phyloP scores from a whole-genome alignment of 2,329 filamentous ascomycete species.

The Huntiella decipiens region DNA sequence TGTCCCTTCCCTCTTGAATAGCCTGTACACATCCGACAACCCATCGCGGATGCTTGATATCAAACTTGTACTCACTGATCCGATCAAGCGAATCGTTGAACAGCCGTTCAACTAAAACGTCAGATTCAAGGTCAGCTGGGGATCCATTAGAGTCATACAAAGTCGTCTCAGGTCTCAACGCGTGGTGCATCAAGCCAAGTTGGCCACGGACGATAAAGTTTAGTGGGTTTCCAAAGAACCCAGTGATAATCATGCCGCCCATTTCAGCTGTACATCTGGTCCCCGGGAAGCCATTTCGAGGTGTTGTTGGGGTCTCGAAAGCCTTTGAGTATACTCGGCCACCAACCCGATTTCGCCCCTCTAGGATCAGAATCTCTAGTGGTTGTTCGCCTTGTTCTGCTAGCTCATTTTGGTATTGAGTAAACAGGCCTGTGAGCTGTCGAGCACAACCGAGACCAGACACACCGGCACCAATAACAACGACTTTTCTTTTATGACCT shows the following conservation, averaged over 20 bases:
- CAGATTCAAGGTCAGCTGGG: constrained; percentile 58
- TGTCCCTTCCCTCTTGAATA: constrained; percentile 68
- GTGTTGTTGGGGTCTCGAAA: constrained; percentile 38
- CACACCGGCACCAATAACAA: constrained; percentile 85
- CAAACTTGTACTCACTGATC: constrained; percentile 77
- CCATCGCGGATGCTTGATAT: constrained; percentile 46
- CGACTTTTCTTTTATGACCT: constrained; percentile 45
- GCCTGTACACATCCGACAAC: constrained; percentile 68
- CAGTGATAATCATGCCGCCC: constrained; percentile 95
- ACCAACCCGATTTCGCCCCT: constrained; percentile 73
- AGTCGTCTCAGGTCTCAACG: constrained; percentile 60
- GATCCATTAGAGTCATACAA: constrained; percentile 73
- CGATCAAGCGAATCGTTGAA: constrained; percentile 92
- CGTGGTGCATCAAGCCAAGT: constrained; percentile 69
- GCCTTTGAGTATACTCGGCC: constrained; percentile 79
- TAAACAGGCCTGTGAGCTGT: constrained; percentile 72
- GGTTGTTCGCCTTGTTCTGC: constrained; percentile 44
- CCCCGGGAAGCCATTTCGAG: constrained; percentile 27
- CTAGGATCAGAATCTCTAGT: constrained; percentile 62
- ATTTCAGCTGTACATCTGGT: constrained; percentile 73
- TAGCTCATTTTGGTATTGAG: constrained; percentile 56
- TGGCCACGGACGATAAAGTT: constrained; percentile 84
- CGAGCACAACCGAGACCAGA: constrained; percentile 81
- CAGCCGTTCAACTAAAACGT: constrained; percentile 70
- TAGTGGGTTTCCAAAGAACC: constrained; percentile 90